Base-by-base conservation (phyloP, 371 early-diverging fungal species). In the Zychaea mexicana region DNA sequence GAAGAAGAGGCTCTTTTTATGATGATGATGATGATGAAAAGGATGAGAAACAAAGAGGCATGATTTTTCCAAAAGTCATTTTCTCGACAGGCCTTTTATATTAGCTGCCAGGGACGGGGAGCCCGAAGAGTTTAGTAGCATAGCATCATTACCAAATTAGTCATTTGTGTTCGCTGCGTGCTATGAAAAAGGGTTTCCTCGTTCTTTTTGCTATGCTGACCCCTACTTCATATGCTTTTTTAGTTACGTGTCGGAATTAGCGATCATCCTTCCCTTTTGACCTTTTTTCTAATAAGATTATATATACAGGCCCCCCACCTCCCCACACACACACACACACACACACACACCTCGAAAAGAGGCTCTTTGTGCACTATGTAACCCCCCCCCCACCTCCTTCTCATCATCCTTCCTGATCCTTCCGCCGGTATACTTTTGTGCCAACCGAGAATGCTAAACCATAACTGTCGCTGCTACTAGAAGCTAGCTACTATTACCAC, bases 191-290 rank as follows among this genome's bases (percentile, higher is more conserved):
- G 36, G n/a, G n/a, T n/a, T 8, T 10, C 42, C 57, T 57, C 57
- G 38, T 58, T 57, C 27, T 39, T 27, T 42, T 58, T 49, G 26
- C 59, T 58, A 58, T 58, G 45, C 59, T 58, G 59, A 10, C 59
- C 59, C 59, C 45, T 57, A 27, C 45, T 58, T 58, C 45, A 57
- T 58, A 58, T 58, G 45, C 39, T 15, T 12, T 12, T 42, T 15
- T 4, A 12, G 13, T 42, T 15, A 3, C 15, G 38, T 10, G 45
- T 39, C 59, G 59, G 59, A 58, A 58, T 39, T 42, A 33, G 5
- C 19, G 12, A 19, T 33, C 55, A 10, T 7, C 32, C 2, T 19
- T 54, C 24, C 19, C 21, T 33, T 54, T n/a, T n/a, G n/a, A n/a
- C n/a, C n/a, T n/a, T n/a, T n/a, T n/a, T n/a, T 17, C 39, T 12